Evolutionary conservation across 768 basidiomycete genomes (phyloP).

Genomic region (Hygrocybe punicea): DNA sequence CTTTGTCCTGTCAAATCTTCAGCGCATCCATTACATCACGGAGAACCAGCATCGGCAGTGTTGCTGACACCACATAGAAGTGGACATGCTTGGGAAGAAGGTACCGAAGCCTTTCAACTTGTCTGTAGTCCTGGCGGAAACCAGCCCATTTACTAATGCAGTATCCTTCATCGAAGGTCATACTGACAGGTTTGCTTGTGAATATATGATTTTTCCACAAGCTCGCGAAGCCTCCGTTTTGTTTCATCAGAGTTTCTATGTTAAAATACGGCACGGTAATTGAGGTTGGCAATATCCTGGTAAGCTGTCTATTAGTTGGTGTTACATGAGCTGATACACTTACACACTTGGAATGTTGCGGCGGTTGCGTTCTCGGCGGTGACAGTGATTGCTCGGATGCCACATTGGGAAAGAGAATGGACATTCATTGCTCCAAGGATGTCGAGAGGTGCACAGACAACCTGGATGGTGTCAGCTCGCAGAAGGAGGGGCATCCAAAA

Average conservation of each 20-base stretch:
- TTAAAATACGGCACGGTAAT: slow-evolving; percentile 26
- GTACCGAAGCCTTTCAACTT: slow-evolving; percentile 23
- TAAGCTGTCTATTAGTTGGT: background rate
- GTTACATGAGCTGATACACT: background rate
- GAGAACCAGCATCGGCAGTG: slow-evolving; percentile 33
- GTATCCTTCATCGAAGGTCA: slow-evolving; percentile 41
- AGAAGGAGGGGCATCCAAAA: background rate
- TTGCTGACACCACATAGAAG: slow-evolving; percentile 35
- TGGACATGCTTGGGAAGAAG: slow-evolving; percentile 28
- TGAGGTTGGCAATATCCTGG: slow-evolving; percentile 25
- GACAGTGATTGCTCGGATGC: slow-evolving; percentile 19
- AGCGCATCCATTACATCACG: slow-evolving; percentile 20
- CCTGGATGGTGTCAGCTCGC: background rate
- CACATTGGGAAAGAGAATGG: slow-evolving; percentile 8
- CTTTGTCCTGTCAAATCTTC: slow-evolving; percentile 3
- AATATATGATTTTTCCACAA: no score
- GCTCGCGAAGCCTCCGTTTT: slow-evolving; percentile 15
- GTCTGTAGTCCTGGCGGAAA: no score
- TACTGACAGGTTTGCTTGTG: slow-evolving; percentile 20
- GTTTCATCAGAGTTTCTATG: slow-evolving; percentile 25
- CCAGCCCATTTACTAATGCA: slow-evolving; percentile 42
- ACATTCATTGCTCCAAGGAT: slow-evolving; percentile 31
- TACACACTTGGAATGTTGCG: slow-evolving; percentile 17
- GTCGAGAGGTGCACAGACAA: slow-evolving; percentile 32
- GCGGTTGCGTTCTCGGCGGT: slow-evolving; percentile 12